Percentiles rank a stretch among this genome's conserved stretches.
Conservation (phyloP, 176 grass and related monocot genomes). For the Rhynchospora breviuscula region DNA sequence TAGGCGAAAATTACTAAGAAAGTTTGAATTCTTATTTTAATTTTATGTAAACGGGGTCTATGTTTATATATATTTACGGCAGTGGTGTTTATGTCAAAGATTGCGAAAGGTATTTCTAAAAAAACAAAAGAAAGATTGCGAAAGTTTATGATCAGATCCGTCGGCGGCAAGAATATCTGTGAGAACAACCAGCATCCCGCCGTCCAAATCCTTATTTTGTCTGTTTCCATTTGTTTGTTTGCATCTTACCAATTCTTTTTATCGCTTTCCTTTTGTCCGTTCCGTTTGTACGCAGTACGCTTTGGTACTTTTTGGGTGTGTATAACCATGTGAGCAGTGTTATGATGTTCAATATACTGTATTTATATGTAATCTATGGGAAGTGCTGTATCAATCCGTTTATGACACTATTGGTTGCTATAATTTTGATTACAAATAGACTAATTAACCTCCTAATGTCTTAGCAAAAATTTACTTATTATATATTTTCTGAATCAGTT, state of each 20-base stretch:
- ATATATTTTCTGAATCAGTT: neutral
- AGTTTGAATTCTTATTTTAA: no score
- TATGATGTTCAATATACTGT: no score
- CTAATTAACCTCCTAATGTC: neutral
- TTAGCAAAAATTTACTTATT: neutral
- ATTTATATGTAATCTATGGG: neutral
- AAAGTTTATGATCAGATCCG: neutral
- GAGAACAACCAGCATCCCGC: neutral
- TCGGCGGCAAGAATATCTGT: neutral
- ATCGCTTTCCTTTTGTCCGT: neutral
- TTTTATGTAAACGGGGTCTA: no score
- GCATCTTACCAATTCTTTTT: neutral
- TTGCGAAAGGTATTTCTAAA: no score
- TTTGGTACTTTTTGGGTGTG: neutral
- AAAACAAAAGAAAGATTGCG: neutral
- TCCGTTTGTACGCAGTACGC: neutral
- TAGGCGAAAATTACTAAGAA: no score
- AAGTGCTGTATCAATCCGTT: neutral
- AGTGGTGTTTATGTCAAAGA: neutral
- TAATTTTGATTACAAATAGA: neutral
- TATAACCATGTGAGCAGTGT: no score
- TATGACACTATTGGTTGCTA: neutral
- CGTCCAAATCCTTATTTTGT: neutral
- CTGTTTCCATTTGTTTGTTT: neutral
- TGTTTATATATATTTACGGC: neutral